Conservation (phyloP, 1,284 basidiomycete species). For the Filobasidium uniguttulatum region DNA sequence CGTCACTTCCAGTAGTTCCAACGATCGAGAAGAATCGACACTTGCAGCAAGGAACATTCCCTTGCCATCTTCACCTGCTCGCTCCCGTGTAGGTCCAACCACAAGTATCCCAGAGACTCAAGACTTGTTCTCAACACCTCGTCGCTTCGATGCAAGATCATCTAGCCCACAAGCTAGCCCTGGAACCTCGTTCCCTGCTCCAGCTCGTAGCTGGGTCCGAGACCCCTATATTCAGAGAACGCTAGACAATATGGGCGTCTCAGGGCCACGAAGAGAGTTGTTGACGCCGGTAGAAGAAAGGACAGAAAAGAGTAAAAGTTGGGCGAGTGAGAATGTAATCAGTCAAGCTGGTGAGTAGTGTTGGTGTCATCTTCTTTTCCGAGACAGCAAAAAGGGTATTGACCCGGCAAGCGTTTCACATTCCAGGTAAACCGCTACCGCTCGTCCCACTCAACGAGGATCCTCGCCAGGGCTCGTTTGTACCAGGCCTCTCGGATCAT, state of each 20-base stretch:
- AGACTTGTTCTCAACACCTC: no score
- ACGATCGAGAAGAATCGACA: not conserved
- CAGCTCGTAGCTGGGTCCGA: not conserved
- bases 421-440: slow-evolving; percentile 9
- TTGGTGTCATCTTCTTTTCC: not conserved
- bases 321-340: not conserved
- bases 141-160: no score
- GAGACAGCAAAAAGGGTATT: not conserved
- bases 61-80: not conserved
- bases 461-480: not conserved
- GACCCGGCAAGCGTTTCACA: not conserved
- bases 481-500: not conserved
- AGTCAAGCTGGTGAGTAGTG: not conserved
- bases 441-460: not conserved
- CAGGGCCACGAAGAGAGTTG: not conserved
- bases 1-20: not conserved
- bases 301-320: slow-evolving; percentile 3
- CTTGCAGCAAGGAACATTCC: not conserved
- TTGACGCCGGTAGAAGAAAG: slow-evolving; percentile 11
- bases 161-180: no score
- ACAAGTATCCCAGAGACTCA: no score
- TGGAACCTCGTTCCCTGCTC: no score
- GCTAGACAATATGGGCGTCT: not conserved
- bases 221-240: not conserved
- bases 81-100: not conserved